phyloP scores from a whole-genome alignment of 2,329 filamentous ascomycete genomes.

The Aspergillus brunneoviolaceus region DNA sequence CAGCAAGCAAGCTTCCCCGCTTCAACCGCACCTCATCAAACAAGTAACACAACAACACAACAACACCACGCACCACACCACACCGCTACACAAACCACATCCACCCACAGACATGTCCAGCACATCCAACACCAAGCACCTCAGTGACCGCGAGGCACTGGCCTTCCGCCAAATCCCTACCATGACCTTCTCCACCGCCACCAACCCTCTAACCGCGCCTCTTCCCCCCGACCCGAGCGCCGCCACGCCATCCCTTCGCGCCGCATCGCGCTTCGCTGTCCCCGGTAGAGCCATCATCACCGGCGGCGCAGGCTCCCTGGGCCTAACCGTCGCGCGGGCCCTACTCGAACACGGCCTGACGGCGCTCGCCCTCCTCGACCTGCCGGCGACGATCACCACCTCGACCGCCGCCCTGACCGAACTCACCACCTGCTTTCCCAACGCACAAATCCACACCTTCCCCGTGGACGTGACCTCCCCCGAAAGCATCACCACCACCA shows the following conservation, averaged over 20 bases:
- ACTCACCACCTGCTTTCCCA: constrained; percentile 57
- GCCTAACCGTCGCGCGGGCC: constrained; percentile 57
- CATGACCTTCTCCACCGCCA: not conserved
- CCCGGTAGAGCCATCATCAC: constrained; percentile 46
- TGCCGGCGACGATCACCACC: constrained; percentile 45
- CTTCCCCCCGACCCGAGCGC: not conserved
- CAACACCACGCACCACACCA: not conserved
- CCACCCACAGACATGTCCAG: not conserved
- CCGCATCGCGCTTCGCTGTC: not conserved
- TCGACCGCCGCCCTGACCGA: constrained; percentile 43
- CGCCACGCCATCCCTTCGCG: not conserved
- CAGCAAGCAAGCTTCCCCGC: not conserved
- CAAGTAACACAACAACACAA: not conserved
- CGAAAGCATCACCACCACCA: constrained; percentile 18
- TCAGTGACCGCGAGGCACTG: not conserved
- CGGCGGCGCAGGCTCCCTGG: constrained; percentile 65
- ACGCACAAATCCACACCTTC: constrained; percentile 51
- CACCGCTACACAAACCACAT: not conserved
- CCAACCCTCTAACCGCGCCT: not conserved
- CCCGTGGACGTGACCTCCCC: constrained; percentile 61
- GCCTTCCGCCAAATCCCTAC: not conserved
- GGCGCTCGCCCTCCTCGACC: constrained; percentile 61
- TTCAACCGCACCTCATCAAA: not conserved
- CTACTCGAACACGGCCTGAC: constrained; percentile 66
- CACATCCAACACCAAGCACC: not conserved